Base-by-base conservation (phyloP, 805 yeast genomes). In the Saccharomyces jurei region DNA sequence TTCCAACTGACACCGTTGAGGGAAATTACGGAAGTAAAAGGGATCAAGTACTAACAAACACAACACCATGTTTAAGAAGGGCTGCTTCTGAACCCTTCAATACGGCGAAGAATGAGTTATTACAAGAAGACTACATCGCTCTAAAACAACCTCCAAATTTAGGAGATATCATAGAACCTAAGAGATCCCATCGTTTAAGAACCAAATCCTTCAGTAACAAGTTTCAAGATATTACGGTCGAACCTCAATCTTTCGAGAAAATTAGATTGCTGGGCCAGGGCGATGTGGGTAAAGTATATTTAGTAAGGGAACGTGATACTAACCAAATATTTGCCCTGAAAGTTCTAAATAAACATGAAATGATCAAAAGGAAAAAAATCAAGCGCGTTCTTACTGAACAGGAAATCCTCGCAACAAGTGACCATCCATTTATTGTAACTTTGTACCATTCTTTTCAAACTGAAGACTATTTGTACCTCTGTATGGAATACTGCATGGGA, bases 401-500 rank as follows among this genome's bases (percentile, higher is more conserved):
- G 69, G 98, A 92, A 69, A 95, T 94, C 59, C 77, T 94, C 55
- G 96, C 97, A 3, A 88, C 97, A 1, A 86, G 92, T 36, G 90
- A 91, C 67, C 98, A 95, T 70, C 99, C 99, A 0, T 94, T 95
- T 66, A 95, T 94, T 61, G 98, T 94, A 30, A 89, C 99, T 0
- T 75, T 94, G 27, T 92, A 94, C 66, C 99, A 94, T 70, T 90
- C 97, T 0, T 94, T 94, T 74, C 99, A 94, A 72, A 86, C 96
- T 3, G 94, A 89, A 56, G 97, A 91, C 63, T 83, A 87, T 65
- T 72, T 94, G 10, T 94, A 90, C 63, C 79, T 94, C 46, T 94
- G 99, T 71, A 92, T 95, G 96, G 99, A 94, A 69, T 94, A 92
- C 65, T 94, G 99, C 67, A 89, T 94, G 90, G 99, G 99, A 30